phyloP scores from a whole-genome alignment of 2,329 filamentous ascomycete species.

The Hypoxylon sp. region DNA sequence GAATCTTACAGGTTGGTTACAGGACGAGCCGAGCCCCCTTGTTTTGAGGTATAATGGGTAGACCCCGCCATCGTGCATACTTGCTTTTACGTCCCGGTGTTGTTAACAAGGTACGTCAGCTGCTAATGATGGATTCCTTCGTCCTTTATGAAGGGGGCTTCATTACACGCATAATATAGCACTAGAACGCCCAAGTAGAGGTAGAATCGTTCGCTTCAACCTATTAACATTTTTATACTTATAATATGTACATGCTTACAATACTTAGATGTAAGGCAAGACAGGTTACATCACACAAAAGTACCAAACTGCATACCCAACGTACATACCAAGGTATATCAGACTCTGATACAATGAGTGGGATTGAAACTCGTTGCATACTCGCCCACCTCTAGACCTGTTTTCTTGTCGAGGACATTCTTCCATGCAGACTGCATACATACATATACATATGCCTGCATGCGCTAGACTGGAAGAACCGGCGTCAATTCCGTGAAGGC shows the following conservation, averaged over 20 bases:
- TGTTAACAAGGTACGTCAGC: slow-evolving; percentile 19
- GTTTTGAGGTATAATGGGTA: slow-evolving; percentile 39
- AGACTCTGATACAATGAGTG: slow-evolving; percentile 32
- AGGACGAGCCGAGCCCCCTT: slow-evolving; percentile 34
- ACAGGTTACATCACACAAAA: slow-evolving; percentile 41
- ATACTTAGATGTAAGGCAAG: slow-evolving; percentile 2
- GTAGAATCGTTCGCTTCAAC: not conserved
- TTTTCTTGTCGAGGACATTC: slow-evolving; percentile 33
- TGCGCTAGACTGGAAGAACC: slow-evolving; percentile 39
- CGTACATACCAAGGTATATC: slow-evolving; percentile 22
- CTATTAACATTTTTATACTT: not conserved
- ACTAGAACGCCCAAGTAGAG: not conserved
- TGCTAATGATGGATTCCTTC: slow-evolving; percentile 13
- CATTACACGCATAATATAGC: slow-evolving; percentile 12
- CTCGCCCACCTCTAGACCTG: slow-evolving; percentile 23
- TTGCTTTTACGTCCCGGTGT: slow-evolving; percentile 21
- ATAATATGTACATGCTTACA: not conserved
- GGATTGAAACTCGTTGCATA: slow-evolving; percentile 38
- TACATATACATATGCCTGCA: slow-evolving; percentile 30
- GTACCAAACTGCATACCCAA: slow-evolving; percentile 35
- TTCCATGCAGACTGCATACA: slow-evolving; percentile 37
- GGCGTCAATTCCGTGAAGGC: slow-evolving; percentile 40
- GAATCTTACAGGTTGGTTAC: slow-evolving; percentile 42
- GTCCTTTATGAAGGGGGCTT: slow-evolving; percentile 13
- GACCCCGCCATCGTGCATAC: slow-evolving; percentile 44